These are phyloP conservation scores for Pichia terricola DNA, from an alignment of 1,139 yeast species.

Conservation along the genomic window DNA sequence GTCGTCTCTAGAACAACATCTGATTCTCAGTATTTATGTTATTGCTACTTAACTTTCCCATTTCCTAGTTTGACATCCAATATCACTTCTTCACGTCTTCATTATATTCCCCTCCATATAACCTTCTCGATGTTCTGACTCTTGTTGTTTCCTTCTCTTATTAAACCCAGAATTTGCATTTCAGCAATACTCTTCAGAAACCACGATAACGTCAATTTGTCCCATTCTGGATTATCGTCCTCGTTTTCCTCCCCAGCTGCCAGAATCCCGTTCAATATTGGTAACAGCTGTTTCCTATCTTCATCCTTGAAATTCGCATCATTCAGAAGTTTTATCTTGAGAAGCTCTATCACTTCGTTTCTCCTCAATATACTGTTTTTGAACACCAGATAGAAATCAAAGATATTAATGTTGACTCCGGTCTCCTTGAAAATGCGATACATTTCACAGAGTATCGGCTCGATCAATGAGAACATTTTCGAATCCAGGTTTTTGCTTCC, in stretches of 20 bases:
- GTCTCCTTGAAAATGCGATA: slow-evolving; percentile 76
- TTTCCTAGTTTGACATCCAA: too few species aligned
- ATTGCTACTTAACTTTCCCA: too few species aligned
- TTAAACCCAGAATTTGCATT: slow-evolving; percentile 42
- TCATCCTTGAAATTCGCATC: slow-evolving; percentile 3
- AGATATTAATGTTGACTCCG: slow-evolving; percentile 60
- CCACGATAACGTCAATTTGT: slow-evolving; percentile 40
- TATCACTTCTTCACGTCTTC: background rate
- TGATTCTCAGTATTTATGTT: too few species aligned
- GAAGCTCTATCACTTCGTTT: slow-evolving; percentile 28
- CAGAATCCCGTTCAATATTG: slow-evolving; percentile 9
- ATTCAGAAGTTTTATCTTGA: slow-evolving; percentile 21
- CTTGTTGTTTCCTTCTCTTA: slow-evolving; percentile 39
- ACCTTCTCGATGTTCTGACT: slow-evolving; percentile 48
- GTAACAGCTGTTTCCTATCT: slow-evolving; percentile 1
- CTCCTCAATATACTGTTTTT: slow-evolving; percentile 40
- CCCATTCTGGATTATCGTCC: slow-evolving; percentile 31
- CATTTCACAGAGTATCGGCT: slow-evolving; percentile 48
- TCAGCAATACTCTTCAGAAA: slow-evolving; percentile 52
- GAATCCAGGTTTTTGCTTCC: slow-evolving; percentile 8
- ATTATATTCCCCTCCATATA: slow-evolving; percentile 47
- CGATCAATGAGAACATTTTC: slow-evolving; percentile 23
- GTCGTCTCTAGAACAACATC: too few species aligned
- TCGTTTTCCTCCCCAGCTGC: slow-evolving; percentile 23
- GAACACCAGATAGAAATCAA: slow-evolving; percentile 70